Percentiles rank a stretch among this genome's conserved stretches.
Conservation (phyloP, 2,329 filamentous ascomycete species). For the Phyllosticta ampelicida region DNA sequence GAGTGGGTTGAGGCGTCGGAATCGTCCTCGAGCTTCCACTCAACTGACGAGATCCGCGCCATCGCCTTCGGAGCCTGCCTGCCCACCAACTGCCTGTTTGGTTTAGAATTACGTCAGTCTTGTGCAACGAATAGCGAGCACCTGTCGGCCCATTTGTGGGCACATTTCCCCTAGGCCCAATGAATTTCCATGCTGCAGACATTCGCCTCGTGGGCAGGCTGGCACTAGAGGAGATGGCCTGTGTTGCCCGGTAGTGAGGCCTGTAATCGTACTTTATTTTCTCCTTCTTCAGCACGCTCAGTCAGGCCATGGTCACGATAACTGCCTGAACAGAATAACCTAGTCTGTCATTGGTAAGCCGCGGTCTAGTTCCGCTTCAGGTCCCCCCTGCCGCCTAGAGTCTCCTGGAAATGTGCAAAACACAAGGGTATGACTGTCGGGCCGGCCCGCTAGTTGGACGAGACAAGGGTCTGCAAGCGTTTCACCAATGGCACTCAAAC, state of each 20-base stretch:
- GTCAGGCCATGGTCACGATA: neutral
- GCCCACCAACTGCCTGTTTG: no score
- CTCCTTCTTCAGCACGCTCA: neutral
- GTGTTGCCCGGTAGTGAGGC: neutral
- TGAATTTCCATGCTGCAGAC: no score
- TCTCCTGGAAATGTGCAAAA: neutral
- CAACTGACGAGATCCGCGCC: neutral
- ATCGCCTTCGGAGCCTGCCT: no score
- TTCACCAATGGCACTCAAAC: neutral
- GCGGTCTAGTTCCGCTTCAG: neutral
- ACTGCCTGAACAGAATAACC: neutral
- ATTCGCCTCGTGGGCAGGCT: no score
- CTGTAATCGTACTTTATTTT: neutral
- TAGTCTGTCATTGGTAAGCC: neutral
- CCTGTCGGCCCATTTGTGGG: no score
- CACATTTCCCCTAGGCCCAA: no score
- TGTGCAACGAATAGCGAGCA: no score
- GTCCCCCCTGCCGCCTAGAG: neutral
- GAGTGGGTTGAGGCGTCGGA: neutral
- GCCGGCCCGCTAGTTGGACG: neutral
- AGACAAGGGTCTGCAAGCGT: no score
- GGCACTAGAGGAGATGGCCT: no score
- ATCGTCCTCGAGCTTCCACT: neutral
- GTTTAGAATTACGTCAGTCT: no score
- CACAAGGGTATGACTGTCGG: neutral